A percentile compares a stretch with the other conserved stretches of the same genome.
Conservation (phyloP, 371 early-diverging fungal species). For the Zychaea mexicana region DNA sequence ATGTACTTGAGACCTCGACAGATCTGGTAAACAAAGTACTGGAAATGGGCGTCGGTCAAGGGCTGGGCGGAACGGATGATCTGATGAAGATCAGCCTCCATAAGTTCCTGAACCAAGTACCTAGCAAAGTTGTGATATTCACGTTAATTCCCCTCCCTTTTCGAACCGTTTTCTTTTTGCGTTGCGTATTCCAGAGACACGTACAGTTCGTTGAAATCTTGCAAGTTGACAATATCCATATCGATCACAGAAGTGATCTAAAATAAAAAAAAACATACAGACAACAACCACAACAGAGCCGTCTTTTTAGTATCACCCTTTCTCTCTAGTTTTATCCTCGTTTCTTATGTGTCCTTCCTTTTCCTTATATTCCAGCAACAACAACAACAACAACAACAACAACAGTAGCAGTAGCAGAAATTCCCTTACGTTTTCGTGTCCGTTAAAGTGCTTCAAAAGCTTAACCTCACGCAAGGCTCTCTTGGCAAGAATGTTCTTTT, state of each 20-base stretch:
- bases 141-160: background rate
- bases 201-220: constrained; percentile 87
- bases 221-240: constrained; percentile 54
- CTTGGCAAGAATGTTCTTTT: constrained; percentile 84
- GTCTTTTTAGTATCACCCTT: background rate
- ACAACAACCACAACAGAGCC: too few relatives aligned
- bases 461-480: constrained; percentile 90
- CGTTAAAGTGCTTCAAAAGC: constrained; percentile 85
- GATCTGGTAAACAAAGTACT: constrained; percentile 98
- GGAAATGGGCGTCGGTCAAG: constrained; percentile 95
- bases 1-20: constrained; percentile 97
- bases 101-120: constrained; percentile 89
- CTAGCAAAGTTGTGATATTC: constrained; percentile 28
- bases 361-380: background rate
- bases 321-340: background rate
- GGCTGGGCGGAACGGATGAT: constrained; percentile 97
- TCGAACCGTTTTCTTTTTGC: background rate
- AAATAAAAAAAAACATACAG: constrained; percentile 1
- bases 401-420: too few relatives aligned
- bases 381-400: too few relatives aligned
- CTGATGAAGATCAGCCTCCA: constrained; percentile 99
- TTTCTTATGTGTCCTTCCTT: background rate
- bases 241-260: constrained; percentile 83
- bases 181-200: background rate
- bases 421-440: constrained; percentile 91